Base-by-base conservation (phyloP, 73 alveolate species). In the Symbiodinium pilosum region DNA sequence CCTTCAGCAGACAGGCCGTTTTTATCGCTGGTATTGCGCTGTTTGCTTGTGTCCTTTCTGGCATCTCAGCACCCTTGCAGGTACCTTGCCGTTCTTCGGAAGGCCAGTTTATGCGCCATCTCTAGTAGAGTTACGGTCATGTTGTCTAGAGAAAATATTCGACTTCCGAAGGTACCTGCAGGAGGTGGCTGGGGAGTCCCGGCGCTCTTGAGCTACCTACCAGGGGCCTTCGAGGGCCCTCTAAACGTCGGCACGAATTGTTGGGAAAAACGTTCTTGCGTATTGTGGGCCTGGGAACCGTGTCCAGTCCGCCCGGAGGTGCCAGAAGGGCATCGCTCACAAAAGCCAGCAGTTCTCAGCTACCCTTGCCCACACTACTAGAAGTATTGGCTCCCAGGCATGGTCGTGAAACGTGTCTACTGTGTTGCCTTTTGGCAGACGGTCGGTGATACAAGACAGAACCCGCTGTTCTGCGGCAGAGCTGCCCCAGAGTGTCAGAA, bases 211-310 rank as follows among this genome's bases (percentile, higher is more conserved):
- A 64, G 38, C 81, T 64, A 64, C 81, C 81, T 64, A 64, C 81
- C 81, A 64, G 34, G 34, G 38, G 81, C 39, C 81, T 2, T 38
- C 9, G 81, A 64, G 81, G 81, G 81, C 81, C 81, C 81, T 28
- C 34, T 64, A 32, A 64, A 64, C 81, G 81, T 64, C 81, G 81
- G 81, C 81, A 64, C 81, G 81, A 64, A 64, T 64, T 64, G 81
- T 38, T 64, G 24, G 81, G 81, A 30, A 64, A 64, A 64, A 64
- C 81, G 81, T 24, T 64, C 38, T 24, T n/a, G 1, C 81, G 81
- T 28, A 64, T 64, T 28, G 81, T 28, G 81, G 81, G 81, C 81
- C 40, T 26, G 81, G 81, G 9, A 64, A 64, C 81, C 81, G 38
- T n/a, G n/a, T n/a, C n/a, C n/a, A n/a, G n/a, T n/a, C n/a, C n/a